These are phyloP conservation scores for Claviceps paspali DNA, from an alignment of 2,329 filamentous ascomycete genomes.

Conservation along the genomic window DNA sequence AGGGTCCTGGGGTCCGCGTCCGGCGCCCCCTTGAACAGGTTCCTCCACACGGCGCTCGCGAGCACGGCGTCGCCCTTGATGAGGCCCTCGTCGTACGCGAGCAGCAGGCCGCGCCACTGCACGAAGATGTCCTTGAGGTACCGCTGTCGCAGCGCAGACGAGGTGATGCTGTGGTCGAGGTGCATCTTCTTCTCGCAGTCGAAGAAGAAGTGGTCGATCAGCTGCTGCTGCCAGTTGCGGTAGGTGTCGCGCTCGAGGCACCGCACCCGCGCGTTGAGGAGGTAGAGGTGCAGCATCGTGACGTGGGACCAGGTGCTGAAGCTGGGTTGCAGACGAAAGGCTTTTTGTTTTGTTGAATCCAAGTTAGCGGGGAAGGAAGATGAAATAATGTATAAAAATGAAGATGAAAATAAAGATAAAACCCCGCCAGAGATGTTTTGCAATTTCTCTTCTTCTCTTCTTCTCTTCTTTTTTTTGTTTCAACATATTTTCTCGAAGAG, in stretches of 20 bases:
- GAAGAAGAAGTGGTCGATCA: slow-evolving; percentile 92
- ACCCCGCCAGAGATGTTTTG: too few species aligned
- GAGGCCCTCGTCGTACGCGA: slow-evolving; percentile 73
- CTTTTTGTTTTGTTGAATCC: slow-evolving; percentile 25
- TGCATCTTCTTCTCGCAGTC: slow-evolving; percentile 75
- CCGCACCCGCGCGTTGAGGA: slow-evolving; percentile 70
- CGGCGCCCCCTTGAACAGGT: slow-evolving; percentile 62
- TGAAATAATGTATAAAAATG: too few species aligned
- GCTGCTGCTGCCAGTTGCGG: slow-evolving; percentile 70
- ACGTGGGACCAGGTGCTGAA: slow-evolving; percentile 96
- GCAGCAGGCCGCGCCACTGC: slow-evolving; percentile 77
- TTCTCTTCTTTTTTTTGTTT: not conserved
- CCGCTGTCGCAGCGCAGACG: slow-evolving; percentile 42
- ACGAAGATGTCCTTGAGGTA: slow-evolving; percentile 80
- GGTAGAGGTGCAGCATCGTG: slow-evolving; percentile 91
- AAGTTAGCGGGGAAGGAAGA: too few species aligned
- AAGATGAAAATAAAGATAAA: too few species aligned
- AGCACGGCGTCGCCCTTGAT: slow-evolving; percentile 63
- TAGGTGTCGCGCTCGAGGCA: slow-evolving; percentile 56
- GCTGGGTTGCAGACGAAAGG: slow-evolving; percentile 64
- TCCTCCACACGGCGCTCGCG: slow-evolving; percentile 79
- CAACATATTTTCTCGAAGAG: too few species aligned
- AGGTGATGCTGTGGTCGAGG: slow-evolving; percentile 55
- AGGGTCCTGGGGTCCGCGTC: slow-evolving; percentile 35
- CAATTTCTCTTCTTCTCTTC: not conserved